Base-by-base conservation (phyloP, 805 yeast species). In the Novakomyces olei region DNA sequence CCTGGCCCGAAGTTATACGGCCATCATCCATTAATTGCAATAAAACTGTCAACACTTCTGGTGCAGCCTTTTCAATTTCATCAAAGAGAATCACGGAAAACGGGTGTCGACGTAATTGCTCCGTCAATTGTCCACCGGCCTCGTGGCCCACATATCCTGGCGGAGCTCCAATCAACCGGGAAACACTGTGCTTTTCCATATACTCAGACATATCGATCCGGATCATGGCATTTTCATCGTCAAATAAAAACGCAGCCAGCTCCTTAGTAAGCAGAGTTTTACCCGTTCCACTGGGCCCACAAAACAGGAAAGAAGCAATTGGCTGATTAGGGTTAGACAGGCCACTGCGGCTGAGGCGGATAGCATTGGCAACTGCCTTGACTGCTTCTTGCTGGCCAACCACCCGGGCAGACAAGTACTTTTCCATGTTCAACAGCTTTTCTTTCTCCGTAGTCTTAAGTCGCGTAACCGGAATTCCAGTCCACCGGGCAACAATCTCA, bases 11-110 rank as follows among this genome's bases (percentile, higher is more conserved):
- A 10, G 95, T 80, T 39, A 88, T 72, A 55, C 94, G 72, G 49
- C 98, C 98, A 55, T 88, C 98, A 48, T 88, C 98, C 39, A 88
- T 61, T 58, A 88, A 69, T 55, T 88, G 98, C 43, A 88, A 63
- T 46, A 88, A 61, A 15, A 88, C 75, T 5, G 94, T 88, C 49
- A 85, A 61, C 2, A 88, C 98, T 51, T 85, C 96, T 1, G 98
- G 98, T 5, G 93, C 93, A 12, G 98, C 98, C 56, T 88, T 88
- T 51, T 88, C 98, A 36, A 88, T 93, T 58, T 88, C 98, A 56
- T 88, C 98, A 48, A 88, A 88, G 39, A 88, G 62, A 26, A 88
- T 65, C n/a, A 88, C 98, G 4, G 95, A 79, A 57, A 88, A 88
- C 36, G 98, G 98, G 39, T 75, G 73, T 48, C 94, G 68, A 39